phyloP scores from a whole-genome alignment of 805 yeast species.

The Candida ovalis region DNA sequence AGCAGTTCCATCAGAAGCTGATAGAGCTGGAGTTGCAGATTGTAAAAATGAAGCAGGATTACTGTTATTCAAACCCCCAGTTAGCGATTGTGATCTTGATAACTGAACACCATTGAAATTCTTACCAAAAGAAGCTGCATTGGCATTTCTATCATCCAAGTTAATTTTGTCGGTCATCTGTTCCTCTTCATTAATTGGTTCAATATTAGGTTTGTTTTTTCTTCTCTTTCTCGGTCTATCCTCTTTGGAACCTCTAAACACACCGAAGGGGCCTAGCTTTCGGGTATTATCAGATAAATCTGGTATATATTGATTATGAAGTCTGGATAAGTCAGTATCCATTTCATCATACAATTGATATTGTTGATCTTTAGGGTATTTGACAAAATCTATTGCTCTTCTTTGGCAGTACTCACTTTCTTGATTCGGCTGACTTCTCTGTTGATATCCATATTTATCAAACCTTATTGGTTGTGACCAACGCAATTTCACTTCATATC shows the following conservation, averaged over 20 bases:
- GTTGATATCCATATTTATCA: constrained; percentile 41
- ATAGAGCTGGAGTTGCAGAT: not conserved
- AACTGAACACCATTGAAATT: not conserved
- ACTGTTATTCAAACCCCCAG: not conserved
- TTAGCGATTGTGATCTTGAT: not conserved
- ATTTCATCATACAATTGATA: constrained; percentile 79
- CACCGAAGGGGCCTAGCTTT: constrained; percentile 76
- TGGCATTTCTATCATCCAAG: constrained; percentile 2
- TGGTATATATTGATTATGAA: constrained; percentile 46
- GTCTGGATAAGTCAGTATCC: constrained; percentile 60
- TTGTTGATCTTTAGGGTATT: constrained; percentile 53
- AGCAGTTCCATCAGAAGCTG: not conserved
- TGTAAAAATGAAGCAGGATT: constrained; percentile 3
- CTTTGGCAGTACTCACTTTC: constrained; percentile 59
- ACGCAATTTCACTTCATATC: constrained; percentile 74
- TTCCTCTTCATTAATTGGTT: constrained; percentile 2
- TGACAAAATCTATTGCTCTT: constrained; percentile 69
- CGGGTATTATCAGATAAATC: constrained; percentile 30
- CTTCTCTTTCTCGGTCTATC: constrained; percentile 15
- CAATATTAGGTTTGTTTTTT: constrained; percentile 12
- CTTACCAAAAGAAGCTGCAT: not conserved
- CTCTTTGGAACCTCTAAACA: constrained; percentile 49
- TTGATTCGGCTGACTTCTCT: constrained; percentile 29
- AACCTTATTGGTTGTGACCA: constrained; percentile 65
- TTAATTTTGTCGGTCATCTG: not conserved